Evolutionary conservation across 164 flowering plant species (phyloP), one percentile per base, ranked within the genome.

Genomic region (Cinnamomum chago): DNA sequence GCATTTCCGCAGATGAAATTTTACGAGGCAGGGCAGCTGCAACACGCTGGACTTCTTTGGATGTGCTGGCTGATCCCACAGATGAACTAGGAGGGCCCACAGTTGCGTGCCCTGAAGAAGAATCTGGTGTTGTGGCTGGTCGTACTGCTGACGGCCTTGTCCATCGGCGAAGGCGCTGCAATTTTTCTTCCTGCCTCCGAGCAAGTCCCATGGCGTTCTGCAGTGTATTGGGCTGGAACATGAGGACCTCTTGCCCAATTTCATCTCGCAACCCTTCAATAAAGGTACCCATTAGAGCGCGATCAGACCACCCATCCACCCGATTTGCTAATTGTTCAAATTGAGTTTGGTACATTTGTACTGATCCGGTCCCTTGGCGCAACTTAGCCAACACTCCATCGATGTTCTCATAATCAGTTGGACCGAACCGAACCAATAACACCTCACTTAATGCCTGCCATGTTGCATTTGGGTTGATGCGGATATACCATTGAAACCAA

Each of bases 181-280:
- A 22, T 47, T n/a, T 68, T 14, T 68, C 71, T 47, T 68, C 55
- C 9, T 35, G 71, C 9, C 1, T 11, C 3, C 25, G 0, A 18
- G 71, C 25, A 15, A 68, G 55, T 2, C 55, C 25, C 71, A 68
- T 68, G 15, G 24, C n/a, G 0, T 68, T 50, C 3, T 35, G 25
- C 25, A 68, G 2, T 18, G 24, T 22, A 18, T 22, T n/a, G 15
- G 71, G 25, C 23, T 40, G 71, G 35, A 68, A 68, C 71, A 47
- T 71, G 17, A 55, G 4, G 20, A 71, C 35, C 20, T 68, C 24
- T 22, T 68, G 71, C 1, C 55, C 71, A 47, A 47, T 47, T 22
- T 68, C 71, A 47, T 68, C 55, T 5, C 17, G 55, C 25, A n/a
- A 47, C 55, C 71, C 71, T 68, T 67, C 55, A n/a, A 47, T 40